Evolutionary conservation across 192 early-diverging fungal genomes (phyloP).

Genomic region (Funneliformis mosseae): DNA sequence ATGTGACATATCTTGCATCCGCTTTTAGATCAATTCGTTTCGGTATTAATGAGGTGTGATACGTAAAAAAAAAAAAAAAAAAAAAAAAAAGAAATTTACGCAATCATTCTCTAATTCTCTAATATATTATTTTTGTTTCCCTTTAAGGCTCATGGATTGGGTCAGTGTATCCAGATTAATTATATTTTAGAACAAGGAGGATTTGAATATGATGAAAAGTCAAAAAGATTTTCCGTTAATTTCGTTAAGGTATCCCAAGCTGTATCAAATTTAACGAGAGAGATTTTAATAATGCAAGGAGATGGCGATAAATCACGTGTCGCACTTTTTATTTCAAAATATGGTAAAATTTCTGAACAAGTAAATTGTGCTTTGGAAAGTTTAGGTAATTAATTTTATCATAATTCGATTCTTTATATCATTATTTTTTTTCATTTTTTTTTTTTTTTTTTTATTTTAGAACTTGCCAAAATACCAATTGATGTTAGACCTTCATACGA

Average conservation of each 20-base stretch:
- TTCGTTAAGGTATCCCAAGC: neutral
- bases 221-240: neutral
- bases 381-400: neutral
- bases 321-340: neutral
- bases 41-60: slow-evolving; percentile 55
- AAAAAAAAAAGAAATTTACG: no score
- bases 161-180: slow-evolving; percentile 72
- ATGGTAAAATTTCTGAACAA: neutral
- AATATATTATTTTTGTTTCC: neutral
- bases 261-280: neutral
- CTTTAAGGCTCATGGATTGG: slow-evolving; percentile 65
- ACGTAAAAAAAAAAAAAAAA: no score
- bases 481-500: neutral
- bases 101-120: no score
- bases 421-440: neutral
- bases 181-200: slow-evolving; percentile 69
- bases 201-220: slow-evolving; percentile 49
- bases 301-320: neutral
- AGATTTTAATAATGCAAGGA: neutral
- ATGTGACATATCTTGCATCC: slow-evolving; percentile 72
- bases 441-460: neutral
- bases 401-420: neutral
- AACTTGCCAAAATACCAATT: neutral
- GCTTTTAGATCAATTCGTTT: slow-evolving; percentile 74
- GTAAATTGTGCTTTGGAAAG: neutral